Percentiles rank a stretch among this genome's conserved stretches.
Evolutionary conservation across 164 flowering plant species (phyloP).

Genomic region (Brasenia schreberi): DNA sequence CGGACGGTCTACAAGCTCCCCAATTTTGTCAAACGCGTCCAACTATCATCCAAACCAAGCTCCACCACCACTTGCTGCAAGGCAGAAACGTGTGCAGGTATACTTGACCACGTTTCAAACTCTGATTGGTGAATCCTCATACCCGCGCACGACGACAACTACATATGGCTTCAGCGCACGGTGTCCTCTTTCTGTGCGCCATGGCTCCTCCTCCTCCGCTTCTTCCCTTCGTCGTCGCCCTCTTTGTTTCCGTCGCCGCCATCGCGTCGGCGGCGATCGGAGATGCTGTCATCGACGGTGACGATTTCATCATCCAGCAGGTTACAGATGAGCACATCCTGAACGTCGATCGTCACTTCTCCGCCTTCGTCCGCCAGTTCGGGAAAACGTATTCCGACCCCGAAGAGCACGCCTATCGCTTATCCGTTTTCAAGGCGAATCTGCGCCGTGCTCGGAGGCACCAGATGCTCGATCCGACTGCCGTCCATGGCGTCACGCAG

Average conservation of each 20-base stretch:
- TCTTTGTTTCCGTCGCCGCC: constrained; percentile 1
- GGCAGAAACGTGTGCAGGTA: too few species aligned
- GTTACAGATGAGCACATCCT: constrained; percentile 29
- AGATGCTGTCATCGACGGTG: constrained; percentile 1
- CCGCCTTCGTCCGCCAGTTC: constrained; percentile 41
- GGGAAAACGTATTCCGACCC: constrained; percentile 43
- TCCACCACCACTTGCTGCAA: too few species aligned
- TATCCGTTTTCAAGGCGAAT: constrained; percentile 61
- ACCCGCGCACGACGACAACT: too few species aligned
- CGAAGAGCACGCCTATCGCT: constrained; percentile 72
- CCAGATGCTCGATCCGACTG: constrained; percentile 75
- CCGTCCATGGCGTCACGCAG: constrained; percentile 84
- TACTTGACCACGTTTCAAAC: too few species aligned
- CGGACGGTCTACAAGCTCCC: too few species aligned
- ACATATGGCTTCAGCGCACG: not conserved
- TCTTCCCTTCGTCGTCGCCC: constrained; percentile 1
- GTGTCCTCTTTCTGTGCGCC: not conserved
- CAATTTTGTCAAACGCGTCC: too few species aligned
- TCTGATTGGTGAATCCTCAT: too few species aligned
- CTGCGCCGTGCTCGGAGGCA: constrained; percentile 58
- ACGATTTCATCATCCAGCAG: constrained; percentile 20
- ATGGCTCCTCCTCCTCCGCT: constrained; percentile 2
- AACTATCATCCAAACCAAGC: too few species aligned
- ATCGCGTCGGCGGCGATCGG: not conserved
- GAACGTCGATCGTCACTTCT: constrained; percentile 59